Base-by-base conservation (phyloP, 2,329 filamentous ascomycete genomes). In the Thelonectria discophora region DNA sequence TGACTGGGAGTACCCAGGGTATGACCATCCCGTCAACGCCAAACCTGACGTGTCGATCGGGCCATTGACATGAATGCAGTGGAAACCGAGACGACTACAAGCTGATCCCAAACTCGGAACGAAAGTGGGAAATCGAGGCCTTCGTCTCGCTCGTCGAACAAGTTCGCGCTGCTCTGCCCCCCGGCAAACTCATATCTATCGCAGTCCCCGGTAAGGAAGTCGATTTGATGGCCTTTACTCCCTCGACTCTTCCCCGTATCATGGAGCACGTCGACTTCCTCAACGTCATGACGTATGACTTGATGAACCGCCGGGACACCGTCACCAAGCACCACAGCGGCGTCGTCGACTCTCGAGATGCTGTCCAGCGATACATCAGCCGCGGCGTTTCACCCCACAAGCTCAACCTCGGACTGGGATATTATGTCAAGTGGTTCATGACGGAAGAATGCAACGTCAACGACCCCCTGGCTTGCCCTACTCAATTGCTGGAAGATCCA, bases 21-120 rank as follows among this genome's bases (percentile, higher is more conserved):
- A 70, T 57, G 73, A 4, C 20, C 17, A 0, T n/a, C 21, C 10
- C 18, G 3, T 10, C 2, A 11, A 2, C 9, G 2, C 8, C 24
- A 24, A 7, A 7, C 11, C 4, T 66, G 3, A 27, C 2, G 12
- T 43, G 9, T 3, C 17, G 13, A 5, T 1, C 54, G 21, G 5
- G 12, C 2, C 15, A 18, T 57, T 56, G 27, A 66, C 24, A 1
- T 9, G 2, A 20, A 3, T 5, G 9, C 3, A 84, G 84, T 17
- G 89, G 90, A 21, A 92, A 92, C 63, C 88, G 88, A 37, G 84
- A 87, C 18, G 88, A 92, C 75, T 92, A 92, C 78, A 91, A 86
- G 67, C 71, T 82, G 43, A 78, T 83, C 10, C 85, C 87, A 13
- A 92, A 92, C 72, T 79, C 80, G 0, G 74, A 83, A 27, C 88